Evolutionary conservation across 2,329 filamentous ascomycete species (phyloP).

Genomic region (Ceratocystis variospora): DNA sequence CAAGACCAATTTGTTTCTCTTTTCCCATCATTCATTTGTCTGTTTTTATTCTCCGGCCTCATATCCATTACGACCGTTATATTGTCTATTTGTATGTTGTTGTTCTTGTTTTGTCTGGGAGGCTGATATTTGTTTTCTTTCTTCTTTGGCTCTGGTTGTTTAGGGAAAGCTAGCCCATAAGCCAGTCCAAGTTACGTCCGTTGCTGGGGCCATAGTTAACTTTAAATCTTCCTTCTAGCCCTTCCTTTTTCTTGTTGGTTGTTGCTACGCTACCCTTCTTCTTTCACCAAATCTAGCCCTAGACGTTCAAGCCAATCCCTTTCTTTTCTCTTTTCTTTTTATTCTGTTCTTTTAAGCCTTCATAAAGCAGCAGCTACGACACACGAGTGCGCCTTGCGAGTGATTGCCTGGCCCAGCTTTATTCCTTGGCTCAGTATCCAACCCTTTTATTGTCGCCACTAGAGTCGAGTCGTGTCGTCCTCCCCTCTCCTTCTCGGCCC

Average conservation of each 20-base stretch:
- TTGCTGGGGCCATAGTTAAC: constrained; percentile 5
- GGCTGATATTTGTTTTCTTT: background rate
- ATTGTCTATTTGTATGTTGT: background rate
- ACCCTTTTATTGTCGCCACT: background rate
- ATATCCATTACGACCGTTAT: background rate
- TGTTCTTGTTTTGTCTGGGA: background rate
- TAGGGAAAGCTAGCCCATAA: background rate
- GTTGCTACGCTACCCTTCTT: background rate
- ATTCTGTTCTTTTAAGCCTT: background rate
- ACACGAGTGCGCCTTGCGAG: background rate
- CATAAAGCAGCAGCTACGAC: background rate
- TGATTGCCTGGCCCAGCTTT: background rate
- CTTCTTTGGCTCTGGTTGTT: background rate
- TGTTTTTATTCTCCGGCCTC: background rate
- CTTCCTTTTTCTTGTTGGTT: background rate
- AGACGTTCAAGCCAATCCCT: background rate
- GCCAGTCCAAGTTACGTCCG: background rate
- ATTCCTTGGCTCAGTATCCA: background rate
- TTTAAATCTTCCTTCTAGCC: constrained; percentile 2
- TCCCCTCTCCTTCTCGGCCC: background rate
- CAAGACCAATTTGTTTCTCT: background rate
- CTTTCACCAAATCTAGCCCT: background rate
- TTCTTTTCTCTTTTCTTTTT: background rate
- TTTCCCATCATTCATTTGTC: background rate
- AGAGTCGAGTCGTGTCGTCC: background rate